Evolutionary conservation across 805 yeast genomes (phyloP).

Genomic region (Nakazawaea anatomiae): DNA sequence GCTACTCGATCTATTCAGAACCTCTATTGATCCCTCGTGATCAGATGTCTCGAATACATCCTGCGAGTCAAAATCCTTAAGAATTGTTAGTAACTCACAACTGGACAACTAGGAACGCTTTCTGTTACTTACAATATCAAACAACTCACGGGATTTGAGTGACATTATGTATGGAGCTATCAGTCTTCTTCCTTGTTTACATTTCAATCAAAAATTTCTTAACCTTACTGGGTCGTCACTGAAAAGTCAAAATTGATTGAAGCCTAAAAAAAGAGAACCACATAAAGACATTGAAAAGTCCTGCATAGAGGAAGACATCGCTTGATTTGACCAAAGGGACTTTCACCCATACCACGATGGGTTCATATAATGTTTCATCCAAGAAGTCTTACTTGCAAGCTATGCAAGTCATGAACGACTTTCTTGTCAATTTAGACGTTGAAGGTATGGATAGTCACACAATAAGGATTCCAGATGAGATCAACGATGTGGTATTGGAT

Average conservation of each 20-base stretch:
- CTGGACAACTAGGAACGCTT: too few relatives aligned
- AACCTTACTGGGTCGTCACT: not conserved
- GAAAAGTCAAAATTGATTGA: not conserved
- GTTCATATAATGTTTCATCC: constrained; percentile 52
- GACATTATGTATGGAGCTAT: not conserved
- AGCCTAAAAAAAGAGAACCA: not conserved
- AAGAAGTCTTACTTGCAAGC: constrained; percentile 77
- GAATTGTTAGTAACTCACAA: not conserved
- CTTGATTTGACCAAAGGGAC: not conserved
- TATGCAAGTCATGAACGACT: constrained; percentile 62
- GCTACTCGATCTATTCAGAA: not conserved
- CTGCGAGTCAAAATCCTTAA: constrained; percentile 1
- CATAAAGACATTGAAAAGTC: not conserved
- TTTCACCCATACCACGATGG: constrained; percentile 25
- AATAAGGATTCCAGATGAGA: constrained; percentile 21
- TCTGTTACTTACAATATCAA: not conserved
- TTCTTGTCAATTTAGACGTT: constrained; percentile 27
- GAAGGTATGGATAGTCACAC: constrained; percentile 2
- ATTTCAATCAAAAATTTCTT: not conserved
- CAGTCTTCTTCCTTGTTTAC: not conserved
- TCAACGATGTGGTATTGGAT: constrained; percentile 24
- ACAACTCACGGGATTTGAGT: not conserved
- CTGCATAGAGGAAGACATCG: not conserved
- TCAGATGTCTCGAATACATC: constrained; percentile 11
- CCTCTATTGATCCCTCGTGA: not conserved